These are phyloP conservation scores for Ceratocystis variospora DNA, from an alignment of 2,329 filamentous ascomycete genomes.

Conservation along the genomic window DNA sequence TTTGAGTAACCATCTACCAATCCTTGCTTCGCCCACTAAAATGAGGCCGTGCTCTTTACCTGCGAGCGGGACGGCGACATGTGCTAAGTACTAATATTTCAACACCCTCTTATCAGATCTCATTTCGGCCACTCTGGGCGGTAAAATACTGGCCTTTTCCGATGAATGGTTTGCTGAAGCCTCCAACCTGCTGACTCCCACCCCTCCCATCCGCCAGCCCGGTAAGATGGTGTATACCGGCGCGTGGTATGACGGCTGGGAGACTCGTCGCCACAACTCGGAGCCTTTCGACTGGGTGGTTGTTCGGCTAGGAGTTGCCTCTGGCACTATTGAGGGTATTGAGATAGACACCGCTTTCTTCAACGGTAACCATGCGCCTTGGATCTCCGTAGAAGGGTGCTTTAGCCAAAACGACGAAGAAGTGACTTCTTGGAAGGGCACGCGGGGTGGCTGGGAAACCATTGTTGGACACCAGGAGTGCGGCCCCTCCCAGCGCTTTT, in stretches of 20 bases:
- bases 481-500: slow-evolving; percentile 59
- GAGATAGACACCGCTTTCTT: slow-evolving; percentile 75
- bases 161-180: slow-evolving; percentile 58
- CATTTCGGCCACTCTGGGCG: slow-evolving; percentile 46
- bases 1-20: neutral
- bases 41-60: neutral
- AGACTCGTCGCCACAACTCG: slow-evolving; percentile 52
- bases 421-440: slow-evolving; percentile 47
- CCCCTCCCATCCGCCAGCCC: slow-evolving; percentile 45
- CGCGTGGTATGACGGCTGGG: slow-evolving; percentile 60
- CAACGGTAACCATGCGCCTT: slow-evolving; percentile 68
- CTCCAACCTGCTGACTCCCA: slow-evolving; percentile 49
- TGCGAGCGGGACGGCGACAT: neutral
- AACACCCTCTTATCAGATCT: slow-evolving; percentile 34
- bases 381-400: slow-evolving; percentile 62
- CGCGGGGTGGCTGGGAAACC: slow-evolving; percentile 52
- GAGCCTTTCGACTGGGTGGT: slow-evolving; percentile 54
- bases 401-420: slow-evolving; percentile 52
- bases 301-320: slow-evolving; percentile 52
- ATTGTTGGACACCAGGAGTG: slow-evolving; percentile 58
- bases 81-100: neutral
- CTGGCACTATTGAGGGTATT: slow-evolving; percentile 57
- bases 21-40: neutral
- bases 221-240: slow-evolving; percentile 57
- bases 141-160: slow-evolving; percentile 50